Evolutionary conservation across 2,329 filamentous ascomycete genomes (phyloP), one percentile per base, ranked within the genome.

Genomic region (Colletotrichum incanum): DNA sequence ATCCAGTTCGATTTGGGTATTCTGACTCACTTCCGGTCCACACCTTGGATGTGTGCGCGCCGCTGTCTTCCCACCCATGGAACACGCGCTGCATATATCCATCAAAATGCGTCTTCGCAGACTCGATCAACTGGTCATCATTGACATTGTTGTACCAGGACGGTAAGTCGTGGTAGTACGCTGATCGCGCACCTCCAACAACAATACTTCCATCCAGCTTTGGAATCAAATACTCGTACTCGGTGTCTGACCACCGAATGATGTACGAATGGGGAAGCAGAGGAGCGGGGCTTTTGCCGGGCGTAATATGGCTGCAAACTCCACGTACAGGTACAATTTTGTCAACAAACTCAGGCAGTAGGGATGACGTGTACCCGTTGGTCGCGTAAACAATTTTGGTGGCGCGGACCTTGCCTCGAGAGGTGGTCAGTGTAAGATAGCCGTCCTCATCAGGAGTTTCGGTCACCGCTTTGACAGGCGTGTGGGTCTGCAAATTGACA

Each of bases 181-280:
- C 75, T 43, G 76, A 75, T 28, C 78, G 75, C 1, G 80, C 85
- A 31, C 86, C 86, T 5, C 85, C 84, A 1, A 86, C 82, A 14
- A 86, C 76, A 59, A 85, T 83, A 61, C 82, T 83, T 0, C 84
- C 85, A 26, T 83, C 79, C 0, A 87, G 86, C 1, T 89, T 84
- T 0, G 88, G 85, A 8, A 93, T 87, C 84, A 93, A 89, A 78
- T 93, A 93, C 73, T 93, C 92, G 76, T 91, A 93, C 0, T 90
- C 89, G 26, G 82, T 80, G 1, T 84, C 82, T 76, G 81, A 6
- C 83, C 90, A 90, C 31, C 91, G 87, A 74, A 93, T 90, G 18
- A 86, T 90, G 76, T 91, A 92, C 2, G 90, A 90, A 3, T 83
- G 84, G 6, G 81, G 79, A 39, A 90, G 75, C 12, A 84, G 81